Evolutionary conservation across 139 green algal genomes (phyloP), one percentile per base, ranked within the genome.

Genomic region (Chlorella sp.): DNA sequence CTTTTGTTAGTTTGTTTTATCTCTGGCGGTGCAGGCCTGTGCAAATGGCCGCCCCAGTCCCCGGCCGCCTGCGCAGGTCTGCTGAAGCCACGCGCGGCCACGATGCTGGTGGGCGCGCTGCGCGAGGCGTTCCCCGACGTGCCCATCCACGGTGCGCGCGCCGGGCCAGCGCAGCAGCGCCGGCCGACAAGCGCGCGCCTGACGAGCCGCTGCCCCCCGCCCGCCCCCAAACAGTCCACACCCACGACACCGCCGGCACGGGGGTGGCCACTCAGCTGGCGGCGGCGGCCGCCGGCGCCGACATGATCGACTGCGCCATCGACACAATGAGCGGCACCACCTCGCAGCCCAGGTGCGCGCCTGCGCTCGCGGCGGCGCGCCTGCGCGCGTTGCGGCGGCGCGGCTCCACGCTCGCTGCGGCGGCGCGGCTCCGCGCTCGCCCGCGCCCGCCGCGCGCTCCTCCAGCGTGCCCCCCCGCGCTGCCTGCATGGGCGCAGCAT

Each of bases 141-240:
- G 8, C 77, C 84, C 46, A 94, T 97, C 61, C 89, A 94, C 76
- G 88, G 97, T 96, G 72, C 71, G 91, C 14, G 73, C 67, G n/a
- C n/a, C n/a, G n/a, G n/a, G n/a, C n/a, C n/a, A n/a, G n/a, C n/a
- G n/a, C n/a, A n/a, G n/a, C n/a, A n/a, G n/a, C n/a, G n/a, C n/a
- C n/a, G n/a, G n/a, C n/a, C n/a, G n/a, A n/a, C n/a, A n/a, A n/a
- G n/a, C n/a, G n/a, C n/a, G n/a, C n/a, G 41, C 76, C 85, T 35
- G 91, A 89, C 83, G 89, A 89, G 35, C 76, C 92, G 56, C 58
- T 90, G 3, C n/a, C n/a, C n/a, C n/a, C n/a, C n/a, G n/a, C n/a
- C n/a, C n/a, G n/a, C n/a, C n/a, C 77, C 84, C 50, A 93, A 97
- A 56, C 89, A 94, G 87, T 98, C 42, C 94, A 98, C 83, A 97